These are phyloP conservation scores for Gyromitra esculenta DNA, from an alignment of 2,329 filamentous ascomycete genomes.

Conservation along the genomic window DNA sequence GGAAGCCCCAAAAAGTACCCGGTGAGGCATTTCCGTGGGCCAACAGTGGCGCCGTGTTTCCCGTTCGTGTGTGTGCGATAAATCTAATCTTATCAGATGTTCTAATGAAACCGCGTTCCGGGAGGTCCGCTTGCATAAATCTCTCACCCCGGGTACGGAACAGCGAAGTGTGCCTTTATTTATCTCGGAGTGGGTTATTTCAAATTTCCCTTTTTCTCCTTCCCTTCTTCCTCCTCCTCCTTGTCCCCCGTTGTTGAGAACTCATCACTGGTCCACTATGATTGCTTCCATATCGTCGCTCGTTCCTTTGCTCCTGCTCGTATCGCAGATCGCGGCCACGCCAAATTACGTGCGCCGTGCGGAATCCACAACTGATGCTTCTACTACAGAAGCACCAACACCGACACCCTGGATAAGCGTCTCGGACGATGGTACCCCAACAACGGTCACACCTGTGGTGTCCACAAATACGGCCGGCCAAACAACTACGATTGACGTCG, in stretches of 20 bases:
- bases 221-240: background rate
- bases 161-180: conserved; percentile 9
- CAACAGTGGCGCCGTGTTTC: conserved; percentile 9
- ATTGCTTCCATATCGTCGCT: conserved; percentile 31
- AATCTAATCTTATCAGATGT: conserved; percentile 31
- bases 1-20: conserved; percentile 18
- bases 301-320: conserved; percentile 24
- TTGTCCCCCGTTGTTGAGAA: background rate
- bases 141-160: conserved; percentile 1
- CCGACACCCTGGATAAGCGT: conserved; percentile 46
- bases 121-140: conserved; percentile 25
- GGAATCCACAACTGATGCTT: conserved; percentile 8
- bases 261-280: conserved; percentile 20
- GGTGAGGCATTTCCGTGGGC: conserved; percentile 27
- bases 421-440: conserved; percentile 28
- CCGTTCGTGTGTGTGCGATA: background rate
- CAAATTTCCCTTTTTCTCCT: background rate
- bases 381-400: conserved; percentile 29
- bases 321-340: conserved; percentile 19
- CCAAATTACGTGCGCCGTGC: conserved; percentile 23
- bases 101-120: conserved; percentile 26
- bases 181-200: conserved; percentile 8
- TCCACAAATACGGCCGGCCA: conserved; percentile 38
- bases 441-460: conserved; percentile 45
- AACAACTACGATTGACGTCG: conserved; percentile 25